Conservation (phyloP, 176 grass and related monocot species). For the Carex scoparia region DNA sequence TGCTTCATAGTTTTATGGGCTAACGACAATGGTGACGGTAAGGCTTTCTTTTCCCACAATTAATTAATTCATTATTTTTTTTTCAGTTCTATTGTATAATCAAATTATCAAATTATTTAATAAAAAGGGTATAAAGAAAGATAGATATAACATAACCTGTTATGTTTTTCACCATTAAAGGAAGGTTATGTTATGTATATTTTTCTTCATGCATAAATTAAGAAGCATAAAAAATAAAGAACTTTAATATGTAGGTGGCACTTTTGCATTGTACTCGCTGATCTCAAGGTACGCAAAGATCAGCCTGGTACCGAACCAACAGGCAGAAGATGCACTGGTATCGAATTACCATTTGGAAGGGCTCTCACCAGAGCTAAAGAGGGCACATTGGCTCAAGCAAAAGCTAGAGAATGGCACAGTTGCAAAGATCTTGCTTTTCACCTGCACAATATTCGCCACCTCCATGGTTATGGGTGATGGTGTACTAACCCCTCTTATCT, state of each 20-base stretch:
- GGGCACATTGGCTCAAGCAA: conserved; percentile 49
- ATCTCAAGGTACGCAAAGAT: conserved; percentile 63
- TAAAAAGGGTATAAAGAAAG: neutral
- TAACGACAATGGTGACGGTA: conserved; percentile 73
- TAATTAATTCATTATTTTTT: neutral
- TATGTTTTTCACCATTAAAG: neutral
- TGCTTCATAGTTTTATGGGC: conserved; percentile 66
- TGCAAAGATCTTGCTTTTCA: conserved; percentile 47
- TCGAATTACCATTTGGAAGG: conserved; percentile 51
- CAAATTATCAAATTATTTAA: neutral
- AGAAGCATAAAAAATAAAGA: neutral
- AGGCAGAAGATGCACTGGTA: conserved; percentile 50
- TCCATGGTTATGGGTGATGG: conserved; percentile 83
- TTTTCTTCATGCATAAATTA: too few species aligned
- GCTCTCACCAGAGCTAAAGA: conserved; percentile 28
- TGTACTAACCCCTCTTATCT: conserved; percentile 64
- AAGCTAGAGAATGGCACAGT: conserved; percentile 41
- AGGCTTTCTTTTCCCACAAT: neutral
- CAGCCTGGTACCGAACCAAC: conserved; percentile 56
- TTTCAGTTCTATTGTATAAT: neutral
- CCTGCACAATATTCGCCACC: conserved; percentile 61
- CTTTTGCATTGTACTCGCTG: conserved; percentile 72
- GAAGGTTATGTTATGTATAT: too few species aligned
- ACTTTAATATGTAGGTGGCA: conserved; percentile 43
- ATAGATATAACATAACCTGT: neutral